These are phyloP conservation scores for Ophiostoma sp. DNA, from an alignment of 2,329 filamentous ascomycete genomes.

Conservation along the genomic window DNA sequence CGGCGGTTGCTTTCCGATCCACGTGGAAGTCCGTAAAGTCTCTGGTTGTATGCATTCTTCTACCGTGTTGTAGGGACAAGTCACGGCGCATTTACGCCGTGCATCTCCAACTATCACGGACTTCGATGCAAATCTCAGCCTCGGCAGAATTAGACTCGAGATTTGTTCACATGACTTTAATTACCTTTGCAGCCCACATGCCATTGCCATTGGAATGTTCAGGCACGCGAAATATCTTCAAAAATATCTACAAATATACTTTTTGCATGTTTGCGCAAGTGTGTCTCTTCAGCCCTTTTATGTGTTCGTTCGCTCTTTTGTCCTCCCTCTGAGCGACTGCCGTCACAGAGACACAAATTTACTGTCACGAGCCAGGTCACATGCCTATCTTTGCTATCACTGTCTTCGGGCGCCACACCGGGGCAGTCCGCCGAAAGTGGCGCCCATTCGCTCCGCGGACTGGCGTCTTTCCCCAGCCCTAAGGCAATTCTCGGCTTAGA, in stretches of 20 bases:
- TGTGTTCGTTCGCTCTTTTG: background rate
- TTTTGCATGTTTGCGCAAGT: background rate
- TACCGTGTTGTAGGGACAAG: background rate
- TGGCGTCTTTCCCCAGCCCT: background rate
- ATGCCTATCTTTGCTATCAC: background rate
- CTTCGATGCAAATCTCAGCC: background rate
- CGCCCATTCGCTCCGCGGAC: background rate
- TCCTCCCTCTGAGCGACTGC: background rate
- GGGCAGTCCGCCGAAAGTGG: constrained; percentile 12
- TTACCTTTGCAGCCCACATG: background rate
- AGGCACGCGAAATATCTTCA: background rate
- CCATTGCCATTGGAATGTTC: background rate
- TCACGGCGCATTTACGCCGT: background rate
- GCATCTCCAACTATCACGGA: background rate
- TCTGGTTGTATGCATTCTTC: background rate
- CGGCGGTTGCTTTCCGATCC: background rate
- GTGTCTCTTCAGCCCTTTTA: background rate
- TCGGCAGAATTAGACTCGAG: background rate
- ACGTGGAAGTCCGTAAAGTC: background rate
- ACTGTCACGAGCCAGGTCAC: constrained; percentile 13
- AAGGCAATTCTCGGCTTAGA: constrained; percentile 13
- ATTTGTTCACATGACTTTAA: background rate
- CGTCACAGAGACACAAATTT: background rate
- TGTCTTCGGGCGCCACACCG: constrained; percentile 15
- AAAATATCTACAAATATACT: background rate